These are phyloP conservation scores for Trichoderma sp. DNA, from an alignment of 2,329 filamentous ascomycete species.

Conservation along the genomic window DNA sequence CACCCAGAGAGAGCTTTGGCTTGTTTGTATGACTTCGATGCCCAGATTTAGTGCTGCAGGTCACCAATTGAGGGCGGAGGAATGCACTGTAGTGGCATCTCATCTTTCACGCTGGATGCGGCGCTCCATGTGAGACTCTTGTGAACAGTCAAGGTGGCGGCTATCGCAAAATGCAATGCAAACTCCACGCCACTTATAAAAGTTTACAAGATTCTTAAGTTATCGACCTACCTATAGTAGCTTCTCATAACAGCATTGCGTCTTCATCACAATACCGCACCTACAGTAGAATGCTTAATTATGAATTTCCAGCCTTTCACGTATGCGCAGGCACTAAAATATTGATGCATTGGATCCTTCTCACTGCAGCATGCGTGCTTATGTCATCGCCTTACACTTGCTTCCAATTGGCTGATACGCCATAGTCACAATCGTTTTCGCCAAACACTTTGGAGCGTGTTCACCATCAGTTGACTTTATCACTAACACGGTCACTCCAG, in stretches of 20 bases:
- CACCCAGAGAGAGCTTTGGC: neutral
- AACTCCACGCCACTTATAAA: neutral
- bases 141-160: neutral
- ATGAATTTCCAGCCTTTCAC: neutral
- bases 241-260: neutral
- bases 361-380: neutral
- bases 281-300: neutral
- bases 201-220: neutral
- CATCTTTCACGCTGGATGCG: neutral
- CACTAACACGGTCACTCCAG: neutral
- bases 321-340: neutral
- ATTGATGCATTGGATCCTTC: neutral
- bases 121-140: neutral
- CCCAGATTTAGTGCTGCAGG: neutral
- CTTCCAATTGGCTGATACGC: constrained; percentile 13
- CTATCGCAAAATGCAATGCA: neutral
- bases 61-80: neutral
- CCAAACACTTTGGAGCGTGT: neutral
- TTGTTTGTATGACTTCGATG: neutral
- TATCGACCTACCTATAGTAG: no score
- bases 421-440: neutral
- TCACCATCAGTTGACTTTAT: neutral
- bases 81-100: neutral
- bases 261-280: neutral
- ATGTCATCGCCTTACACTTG: neutral